Conservation (phyloP, 2,329 filamentous ascomycete genomes). For the Pseudopyricularia cyperi region DNA sequence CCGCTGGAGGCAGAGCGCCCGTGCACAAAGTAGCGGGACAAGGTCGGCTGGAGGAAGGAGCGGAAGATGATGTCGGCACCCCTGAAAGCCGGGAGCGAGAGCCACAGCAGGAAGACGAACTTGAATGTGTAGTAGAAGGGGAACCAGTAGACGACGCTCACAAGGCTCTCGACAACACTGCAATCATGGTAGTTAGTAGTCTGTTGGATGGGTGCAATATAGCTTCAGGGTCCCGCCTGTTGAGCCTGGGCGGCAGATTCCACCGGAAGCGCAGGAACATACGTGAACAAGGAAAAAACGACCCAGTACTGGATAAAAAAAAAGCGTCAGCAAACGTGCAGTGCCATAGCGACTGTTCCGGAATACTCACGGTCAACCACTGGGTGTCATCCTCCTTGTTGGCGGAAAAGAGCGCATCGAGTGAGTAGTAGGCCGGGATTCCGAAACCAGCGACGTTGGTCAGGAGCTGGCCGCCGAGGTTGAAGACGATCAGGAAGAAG, state of each 20-base stretch:
- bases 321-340: background rate
- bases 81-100: slow-evolving; percentile 87
- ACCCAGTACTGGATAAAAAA: slow-evolving; percentile 60
- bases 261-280: slow-evolving; percentile 13
- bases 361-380: slow-evolving; percentile 52
- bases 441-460: slow-evolving; percentile 79
- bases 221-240: background rate
- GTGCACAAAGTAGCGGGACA: slow-evolving; percentile 77
- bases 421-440: slow-evolving; percentile 74
- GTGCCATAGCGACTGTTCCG: background rate
- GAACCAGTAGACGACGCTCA: slow-evolving; percentile 87
- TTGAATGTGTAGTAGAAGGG: slow-evolving; percentile 99
- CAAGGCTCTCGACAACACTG: slow-evolving; percentile 64
- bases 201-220: background rate
- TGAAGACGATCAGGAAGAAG: slow-evolving; percentile 87
- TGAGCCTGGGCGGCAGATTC: background rate
- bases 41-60: slow-evolving; percentile 81
- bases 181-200: slow-evolving; percentile 4
- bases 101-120: slow-evolving; percentile 94
- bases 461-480: slow-evolving; percentile 77
- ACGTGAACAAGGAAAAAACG: slow-evolving; percentile 69
- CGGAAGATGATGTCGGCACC: slow-evolving; percentile 95
- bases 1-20: slow-evolving; percentile 65
- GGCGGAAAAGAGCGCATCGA: slow-evolving; percentile 61
- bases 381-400: slow-evolving; percentile 70